Conservation (phyloP, 257 asterid genomes). For the Solanum gandarillasii region DNA sequence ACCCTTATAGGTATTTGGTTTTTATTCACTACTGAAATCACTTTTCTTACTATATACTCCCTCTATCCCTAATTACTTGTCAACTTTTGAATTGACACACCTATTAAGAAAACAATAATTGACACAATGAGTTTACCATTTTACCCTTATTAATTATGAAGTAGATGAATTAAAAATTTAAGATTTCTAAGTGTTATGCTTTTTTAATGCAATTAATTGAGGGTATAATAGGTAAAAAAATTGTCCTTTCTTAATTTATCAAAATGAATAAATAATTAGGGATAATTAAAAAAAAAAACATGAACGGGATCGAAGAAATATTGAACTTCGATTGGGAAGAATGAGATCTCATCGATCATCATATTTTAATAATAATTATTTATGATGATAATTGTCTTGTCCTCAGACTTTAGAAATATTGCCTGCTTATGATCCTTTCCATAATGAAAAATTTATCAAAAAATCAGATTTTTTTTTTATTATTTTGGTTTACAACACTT, state of each 20-base stretch:
- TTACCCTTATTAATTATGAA: too few relatives aligned
- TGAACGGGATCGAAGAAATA: too few relatives aligned
- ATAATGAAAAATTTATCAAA: not conserved
- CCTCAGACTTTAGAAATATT: not conserved
- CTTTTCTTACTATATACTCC: not conserved
- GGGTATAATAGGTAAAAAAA: too few relatives aligned
- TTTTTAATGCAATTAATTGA: too few relatives aligned
- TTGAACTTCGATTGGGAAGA: not conserved
- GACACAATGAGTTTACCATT: too few relatives aligned
- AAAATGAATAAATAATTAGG: rapidly evolving
- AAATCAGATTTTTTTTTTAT: not conserved
- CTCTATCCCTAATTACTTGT: too few relatives aligned
- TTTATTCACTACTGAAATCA: not conserved
- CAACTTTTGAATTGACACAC: too few relatives aligned
- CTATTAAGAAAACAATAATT: too few relatives aligned
- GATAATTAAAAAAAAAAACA: rapidly evolving
- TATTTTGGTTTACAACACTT: not conserved
- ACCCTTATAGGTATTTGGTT: not conserved
- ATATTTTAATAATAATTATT: too few relatives aligned
- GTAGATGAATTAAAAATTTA: too few relatives aligned
- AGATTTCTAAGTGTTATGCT: rapidly evolving
- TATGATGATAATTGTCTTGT: not conserved
- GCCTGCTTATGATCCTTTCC: not conserved
- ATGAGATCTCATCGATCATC: not conserved
- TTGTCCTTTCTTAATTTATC: too few relatives aligned